Conservation (phyloP, 2,329 filamentous ascomycete genomes). For the Orbilia blumenaviensis region DNA sequence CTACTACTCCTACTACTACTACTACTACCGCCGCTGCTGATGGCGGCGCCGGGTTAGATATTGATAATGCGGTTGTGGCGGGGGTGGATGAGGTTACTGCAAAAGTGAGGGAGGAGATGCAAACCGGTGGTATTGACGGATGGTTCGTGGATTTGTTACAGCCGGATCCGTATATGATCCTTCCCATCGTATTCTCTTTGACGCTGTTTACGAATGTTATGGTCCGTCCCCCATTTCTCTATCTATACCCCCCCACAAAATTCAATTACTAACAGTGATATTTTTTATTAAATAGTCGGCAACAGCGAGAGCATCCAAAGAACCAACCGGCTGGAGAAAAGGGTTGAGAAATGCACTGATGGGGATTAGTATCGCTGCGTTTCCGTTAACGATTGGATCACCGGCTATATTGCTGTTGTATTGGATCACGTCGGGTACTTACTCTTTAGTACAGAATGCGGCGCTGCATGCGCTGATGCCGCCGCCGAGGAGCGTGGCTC, state of each 20-base stretch:
- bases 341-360: slow-evolving; percentile 17
- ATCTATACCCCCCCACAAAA: not conserved
- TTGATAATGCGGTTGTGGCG: too few species aligned
- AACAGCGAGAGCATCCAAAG: not conserved
- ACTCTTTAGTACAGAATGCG: slow-evolving; percentile 40
- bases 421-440: slow-evolving; percentile 39
- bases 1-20: too few species aligned
- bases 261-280: not conserved
- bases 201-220: slow-evolving; percentile 55
- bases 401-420: slow-evolving; percentile 34
- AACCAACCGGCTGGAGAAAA: slow-evolving; percentile 33
- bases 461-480: slow-evolving; percentile 6
- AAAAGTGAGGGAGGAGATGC: slow-evolving; percentile 32
- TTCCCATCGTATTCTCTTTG: slow-evolving; percentile 55
- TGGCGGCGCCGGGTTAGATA: too few species aligned
- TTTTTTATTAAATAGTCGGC: too few species aligned
- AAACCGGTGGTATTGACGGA: slow-evolving; percentile 30
- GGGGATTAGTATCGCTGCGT: slow-evolving; percentile 8
- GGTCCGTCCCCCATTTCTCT: not conserved
- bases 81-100: not conserved
- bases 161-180: slow-evolving; percentile 53
- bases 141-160: slow-evolving; percentile 56
- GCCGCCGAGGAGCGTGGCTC: slow-evolving; percentile 5
- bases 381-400: slow-evolving; percentile 40
- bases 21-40: too few species aligned